Conservation (phyloP, 2,329 filamentous ascomycete genomes). For the Diaporthe amygdali region DNA sequence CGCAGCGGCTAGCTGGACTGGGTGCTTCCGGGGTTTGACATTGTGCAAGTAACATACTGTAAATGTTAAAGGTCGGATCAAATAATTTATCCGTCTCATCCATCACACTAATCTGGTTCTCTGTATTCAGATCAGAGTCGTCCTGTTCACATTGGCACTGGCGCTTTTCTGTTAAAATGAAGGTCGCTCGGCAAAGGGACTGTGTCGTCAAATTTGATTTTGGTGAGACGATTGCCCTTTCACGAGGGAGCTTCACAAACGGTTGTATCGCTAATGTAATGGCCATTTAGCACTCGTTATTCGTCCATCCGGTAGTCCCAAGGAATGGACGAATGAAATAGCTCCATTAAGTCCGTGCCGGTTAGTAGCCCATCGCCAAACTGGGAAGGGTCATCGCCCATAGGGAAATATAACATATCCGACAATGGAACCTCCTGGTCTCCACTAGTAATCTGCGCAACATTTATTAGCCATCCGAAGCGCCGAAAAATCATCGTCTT, state of each 20-base stretch:
- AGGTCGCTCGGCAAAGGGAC: neutral
- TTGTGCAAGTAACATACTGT: no score
- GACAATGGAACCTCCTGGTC: neutral
- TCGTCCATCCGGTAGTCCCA: neutral
- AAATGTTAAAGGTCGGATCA: no score
- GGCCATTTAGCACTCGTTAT: neutral
- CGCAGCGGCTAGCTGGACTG: no score
- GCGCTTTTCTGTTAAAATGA: no score
- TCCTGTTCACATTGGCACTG: no score
- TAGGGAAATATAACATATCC: constrained; percentile 3
- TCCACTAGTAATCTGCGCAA: neutral
- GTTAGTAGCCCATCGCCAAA: neutral
- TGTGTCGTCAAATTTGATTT: neutral
- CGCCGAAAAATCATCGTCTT: neutral
- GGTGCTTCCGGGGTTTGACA: no score
- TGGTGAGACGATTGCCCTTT: neutral
- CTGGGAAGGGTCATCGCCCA: neutral
- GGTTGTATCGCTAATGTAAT: neutral
- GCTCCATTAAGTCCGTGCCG: neutral
- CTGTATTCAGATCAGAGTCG: no score
- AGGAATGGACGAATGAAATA: neutral
- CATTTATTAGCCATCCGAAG: neutral
- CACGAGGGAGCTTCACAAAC: neutral
- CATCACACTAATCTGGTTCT: no score
- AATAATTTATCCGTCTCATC: no score